Evolutionary conservation across 139 green algal genomes (phyloP).

Genomic region (Chlorella sp.): DNA sequence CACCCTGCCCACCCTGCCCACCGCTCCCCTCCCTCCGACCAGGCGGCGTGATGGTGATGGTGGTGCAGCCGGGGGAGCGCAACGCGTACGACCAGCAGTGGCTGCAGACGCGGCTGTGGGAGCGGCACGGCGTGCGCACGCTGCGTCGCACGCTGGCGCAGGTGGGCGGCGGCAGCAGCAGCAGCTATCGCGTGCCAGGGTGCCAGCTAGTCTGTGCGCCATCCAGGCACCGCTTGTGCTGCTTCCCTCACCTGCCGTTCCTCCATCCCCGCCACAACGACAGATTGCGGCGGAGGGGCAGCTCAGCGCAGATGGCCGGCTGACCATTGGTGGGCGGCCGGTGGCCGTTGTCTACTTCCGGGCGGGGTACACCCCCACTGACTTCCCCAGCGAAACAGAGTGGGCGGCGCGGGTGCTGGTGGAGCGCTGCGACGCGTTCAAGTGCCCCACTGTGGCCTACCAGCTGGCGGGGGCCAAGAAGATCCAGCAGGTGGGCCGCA

Average conservation of each 20-base stretch:
- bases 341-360: conserved; percentile 79
- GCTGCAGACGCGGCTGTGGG: conserved; percentile 85
- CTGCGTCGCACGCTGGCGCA: conserved; percentile 79
- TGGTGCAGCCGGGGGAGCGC: conserved; percentile 93
- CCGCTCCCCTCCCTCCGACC: too few relatives aligned
- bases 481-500: conserved; percentile 91
- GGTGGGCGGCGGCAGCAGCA: conserved; percentile 50
- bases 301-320: background rate
- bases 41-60: conserved; percentile 81
- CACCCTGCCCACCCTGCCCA: too few relatives aligned
- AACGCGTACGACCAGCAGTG: conserved; percentile 97
- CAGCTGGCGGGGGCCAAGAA: conserved; percentile 97
- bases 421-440: conserved; percentile 81
- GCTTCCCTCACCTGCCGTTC: background rate
- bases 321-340: conserved; percentile 1
- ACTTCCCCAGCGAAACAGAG: conserved; percentile 88
- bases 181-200: too few relatives aligned
- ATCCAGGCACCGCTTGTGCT: too few relatives aligned
- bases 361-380: conserved; percentile 90
- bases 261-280: background rate
- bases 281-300: conserved; percentile 10
- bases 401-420: conserved; percentile 85
- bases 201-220: too few relatives aligned
- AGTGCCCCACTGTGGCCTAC: conserved; percentile 89
- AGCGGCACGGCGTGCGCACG: conserved; percentile 74